Base-by-base conservation (phyloP, 2,329 filamentous ascomycete species). In the Coniochaeta sp. region DNA sequence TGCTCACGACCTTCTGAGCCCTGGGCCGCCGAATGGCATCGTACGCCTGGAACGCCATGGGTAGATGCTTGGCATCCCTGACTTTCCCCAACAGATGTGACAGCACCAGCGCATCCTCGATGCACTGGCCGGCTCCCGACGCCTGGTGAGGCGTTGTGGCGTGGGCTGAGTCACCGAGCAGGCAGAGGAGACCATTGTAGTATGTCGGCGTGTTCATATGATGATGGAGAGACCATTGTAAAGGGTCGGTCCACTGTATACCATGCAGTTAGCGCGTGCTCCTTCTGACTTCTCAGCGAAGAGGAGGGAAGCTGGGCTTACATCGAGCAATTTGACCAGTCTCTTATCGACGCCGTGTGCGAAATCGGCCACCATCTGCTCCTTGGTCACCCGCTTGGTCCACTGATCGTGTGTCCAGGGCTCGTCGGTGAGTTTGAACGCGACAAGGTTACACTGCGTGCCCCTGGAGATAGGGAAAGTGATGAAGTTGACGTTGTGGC, bases 121-220 rank as follows among this genome's bases (percentile, higher is more conserved):
- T 62, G 8, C 64, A 62, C 62, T 64, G 63, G 30, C 64, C 65
- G 16, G 61, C 66, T 2, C 65, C 66, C 4, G 65, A 60, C 36
- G 64, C 65, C 59, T 67, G 65, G 62, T 65, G 64, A 1, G 65
- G 65, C 24, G 65, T 65, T 3, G 65, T 67, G 22, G 65, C 66
- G 50, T 68, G 66, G 6, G 65, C 65, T 0, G 62, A 63, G 55
- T 67, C 64, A 30, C 63, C 64, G n/a, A 65, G 58, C 28, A 68
- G 47, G 34, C 61, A 64, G 3, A 66, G 57, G 1, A 42, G 61
- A 4, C 62, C 63, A 3, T 59, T 57, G 17, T 55, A 61, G 58
- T 66, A 65, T 22, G 40, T 64, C 6, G 58, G 58, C 7, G 61
- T 59, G 22, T 59, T 24, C n/a, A 40, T 42, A 17, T 61, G 60